Evolutionary conservation across 148 eudicot genomes (phyloP).

Genomic region (Polygonum aviculare): DNA sequence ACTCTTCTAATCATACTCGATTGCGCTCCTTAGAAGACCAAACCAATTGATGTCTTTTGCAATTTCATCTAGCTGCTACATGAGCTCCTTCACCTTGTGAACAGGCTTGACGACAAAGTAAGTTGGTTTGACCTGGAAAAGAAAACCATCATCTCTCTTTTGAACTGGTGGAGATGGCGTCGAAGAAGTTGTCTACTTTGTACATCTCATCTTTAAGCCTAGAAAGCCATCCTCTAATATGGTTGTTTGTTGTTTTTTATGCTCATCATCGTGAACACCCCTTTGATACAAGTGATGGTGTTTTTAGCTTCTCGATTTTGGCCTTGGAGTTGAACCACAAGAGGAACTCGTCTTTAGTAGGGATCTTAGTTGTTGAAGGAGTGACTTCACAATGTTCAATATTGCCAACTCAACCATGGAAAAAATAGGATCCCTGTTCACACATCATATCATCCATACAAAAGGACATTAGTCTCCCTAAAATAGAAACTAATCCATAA

Average conservation of each 20-base stretch:
- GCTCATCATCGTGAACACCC: not conserved
- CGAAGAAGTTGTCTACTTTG: not conserved
- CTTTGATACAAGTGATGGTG: too few relatives aligned
- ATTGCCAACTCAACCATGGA: not conserved
- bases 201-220: constrained; percentile 10
- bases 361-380: not conserved
- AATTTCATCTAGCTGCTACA: not conserved
- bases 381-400: not conserved
- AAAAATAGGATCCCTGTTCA: not conserved
- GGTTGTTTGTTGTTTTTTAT: not conserved
- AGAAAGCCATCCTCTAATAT: not conserved
- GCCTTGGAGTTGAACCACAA: not conserved
- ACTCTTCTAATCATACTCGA: too few relatives aligned
- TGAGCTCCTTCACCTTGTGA: not conserved
- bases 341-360: not conserved
- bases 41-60: not conserved
- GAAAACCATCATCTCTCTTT: not conserved
- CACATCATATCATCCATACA: too few relatives aligned
- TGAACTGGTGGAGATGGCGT: not conserved
- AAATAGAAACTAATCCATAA: too few relatives aligned
- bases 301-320: too few relatives aligned
- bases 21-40: not conserved
- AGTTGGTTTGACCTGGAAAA: not conserved
- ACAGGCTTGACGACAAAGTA: not conserved
- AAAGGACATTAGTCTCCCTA: too few relatives aligned